Conservation (phyloP, 768 basidiomycete genomes). For the Russula emetica region DNA sequence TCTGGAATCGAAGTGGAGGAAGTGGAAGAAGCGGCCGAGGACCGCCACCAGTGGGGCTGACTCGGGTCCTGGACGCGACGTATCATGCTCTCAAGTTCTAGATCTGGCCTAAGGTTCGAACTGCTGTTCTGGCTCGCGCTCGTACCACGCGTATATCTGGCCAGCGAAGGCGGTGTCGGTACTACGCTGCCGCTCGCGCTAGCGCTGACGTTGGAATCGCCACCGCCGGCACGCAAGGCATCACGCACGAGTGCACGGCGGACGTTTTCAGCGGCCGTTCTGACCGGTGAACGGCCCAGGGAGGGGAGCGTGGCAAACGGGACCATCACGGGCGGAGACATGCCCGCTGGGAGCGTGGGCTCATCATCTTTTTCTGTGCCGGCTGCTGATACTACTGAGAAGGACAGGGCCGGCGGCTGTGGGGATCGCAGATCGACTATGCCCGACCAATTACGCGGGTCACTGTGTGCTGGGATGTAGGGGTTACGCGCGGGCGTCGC, state of each 20-base stretch:
- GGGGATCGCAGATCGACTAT: constrained; percentile 60
- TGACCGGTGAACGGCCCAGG: constrained; percentile 62
- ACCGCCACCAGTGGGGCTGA: constrained; percentile 12
- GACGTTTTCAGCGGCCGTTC: constrained; percentile 67
- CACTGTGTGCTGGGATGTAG: constrained; percentile 50
- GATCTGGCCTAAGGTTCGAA: constrained; percentile 37
- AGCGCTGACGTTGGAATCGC: constrained; percentile 54
- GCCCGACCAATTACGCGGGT: constrained; percentile 62
- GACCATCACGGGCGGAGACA: constrained; percentile 52
- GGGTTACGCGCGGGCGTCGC: constrained; percentile 61
- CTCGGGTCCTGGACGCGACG: constrained; percentile 40
- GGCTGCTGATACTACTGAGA: constrained; percentile 33
- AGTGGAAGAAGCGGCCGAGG: not conserved
- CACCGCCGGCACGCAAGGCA: constrained; percentile 24
- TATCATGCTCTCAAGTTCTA: constrained; percentile 69
- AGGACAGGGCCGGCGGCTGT: constrained; percentile 37
- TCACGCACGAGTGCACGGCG: constrained; percentile 58
- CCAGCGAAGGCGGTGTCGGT: constrained; percentile 66
- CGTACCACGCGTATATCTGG: constrained; percentile 53
- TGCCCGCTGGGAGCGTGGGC: constrained; percentile 47
- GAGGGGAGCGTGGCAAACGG: constrained; percentile 35
- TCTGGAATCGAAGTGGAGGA: constrained; percentile 7
- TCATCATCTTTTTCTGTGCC: constrained; percentile 44
- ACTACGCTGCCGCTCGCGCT: constrained; percentile 41
- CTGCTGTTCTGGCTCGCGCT: constrained; percentile 28